phyloP scores from a whole-genome alignment of 208 protist species.

The Trypanosoma mega region DNA sequence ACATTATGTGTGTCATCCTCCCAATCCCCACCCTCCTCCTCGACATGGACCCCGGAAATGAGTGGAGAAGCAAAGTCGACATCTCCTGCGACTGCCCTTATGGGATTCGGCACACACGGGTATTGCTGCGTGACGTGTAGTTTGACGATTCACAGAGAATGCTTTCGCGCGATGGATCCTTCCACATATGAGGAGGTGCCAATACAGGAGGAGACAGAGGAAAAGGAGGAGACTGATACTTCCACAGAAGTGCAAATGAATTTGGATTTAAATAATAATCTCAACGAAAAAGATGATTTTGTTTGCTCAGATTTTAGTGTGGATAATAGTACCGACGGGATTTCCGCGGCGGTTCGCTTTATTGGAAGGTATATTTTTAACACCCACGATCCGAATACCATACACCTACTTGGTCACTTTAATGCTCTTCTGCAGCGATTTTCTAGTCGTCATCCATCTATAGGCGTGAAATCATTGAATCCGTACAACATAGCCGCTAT shows the following conservation, averaged over 20 bases:
- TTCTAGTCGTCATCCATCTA: slow-evolving; percentile 9
- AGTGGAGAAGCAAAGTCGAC: slow-evolving; percentile 8
- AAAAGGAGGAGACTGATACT: neutral
- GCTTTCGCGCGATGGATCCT: slow-evolving; percentile 25
- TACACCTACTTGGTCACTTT: slow-evolving; percentile 1
- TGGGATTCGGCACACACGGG: slow-evolving; percentile 43
- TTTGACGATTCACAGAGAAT: slow-evolving; percentile 40
- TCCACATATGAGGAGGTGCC: slow-evolving; percentile 3
- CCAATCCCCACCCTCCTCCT: no score
- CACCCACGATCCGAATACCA: slow-evolving; percentile 3
- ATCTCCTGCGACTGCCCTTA: neutral
- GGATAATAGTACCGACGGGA: neutral
- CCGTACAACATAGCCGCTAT: slow-evolving; percentile 5
- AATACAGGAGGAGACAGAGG: slow-evolving; percentile 16
- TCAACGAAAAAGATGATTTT: no score
- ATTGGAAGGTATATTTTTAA: slow-evolving; percentile 5
- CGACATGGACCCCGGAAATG: neutral
- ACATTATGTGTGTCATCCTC: slow-evolving; percentile 5
- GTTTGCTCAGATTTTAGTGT: no score
- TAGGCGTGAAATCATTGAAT: slow-evolving; percentile 3
- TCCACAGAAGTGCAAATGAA: no score
- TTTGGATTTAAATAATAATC: no score
- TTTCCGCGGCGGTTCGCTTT: neutral
- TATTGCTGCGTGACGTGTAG: slow-evolving; percentile 42
- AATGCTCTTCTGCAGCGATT: slow-evolving; percentile 8